These are phyloP conservation scores for Diplogelasinospora grovesii DNA, from an alignment of 495 filamentous ascomycete species.

Conservation along the genomic window DNA sequence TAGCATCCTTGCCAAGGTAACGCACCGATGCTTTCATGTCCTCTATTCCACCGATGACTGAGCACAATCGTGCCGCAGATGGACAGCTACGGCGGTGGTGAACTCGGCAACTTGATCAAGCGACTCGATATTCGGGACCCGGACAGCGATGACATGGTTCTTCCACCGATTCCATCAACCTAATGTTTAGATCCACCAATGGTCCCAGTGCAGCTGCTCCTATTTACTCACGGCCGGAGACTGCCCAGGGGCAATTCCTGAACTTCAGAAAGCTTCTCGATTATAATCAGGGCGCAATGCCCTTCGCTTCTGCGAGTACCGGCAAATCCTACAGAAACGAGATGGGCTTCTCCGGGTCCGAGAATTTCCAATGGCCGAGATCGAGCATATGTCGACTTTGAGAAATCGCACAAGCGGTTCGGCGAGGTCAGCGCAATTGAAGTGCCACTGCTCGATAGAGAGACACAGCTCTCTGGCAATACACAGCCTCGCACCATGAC, in stretches of 20 bases:
- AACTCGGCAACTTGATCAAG: not conserved
- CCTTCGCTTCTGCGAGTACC: not conserved
- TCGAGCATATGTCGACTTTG: not conserved
- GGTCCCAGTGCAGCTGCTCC: conserved; percentile 1
- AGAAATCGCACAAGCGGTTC: not conserved
- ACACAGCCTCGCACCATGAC: conserved; percentile 45
- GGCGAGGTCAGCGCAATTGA: not conserved
- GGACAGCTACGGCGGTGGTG: conserved; percentile 57
- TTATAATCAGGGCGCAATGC: not conserved
- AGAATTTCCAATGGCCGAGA: not conserved
- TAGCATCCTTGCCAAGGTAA: conserved; percentile 55
- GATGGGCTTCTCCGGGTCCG: conserved; percentile 1
- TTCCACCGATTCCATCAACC: not conserved
- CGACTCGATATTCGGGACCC: not conserved
- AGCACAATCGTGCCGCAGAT: conserved; percentile 29
- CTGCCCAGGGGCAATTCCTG: not conserved
- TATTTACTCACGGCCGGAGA: not conserved
- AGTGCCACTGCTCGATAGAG: conserved; percentile 49
- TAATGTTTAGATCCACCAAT: conserved; percentile 1
- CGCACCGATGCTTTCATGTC: not conserved
- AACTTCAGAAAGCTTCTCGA: conserved; percentile 1
- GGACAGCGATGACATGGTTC: not conserved
- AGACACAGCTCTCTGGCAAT: conserved; percentile 43
- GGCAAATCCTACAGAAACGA: not conserved
- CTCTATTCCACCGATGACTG: no score